Conservation (phyloP, 441 rosid genomes). For the Eruca vesicaria region DNA sequence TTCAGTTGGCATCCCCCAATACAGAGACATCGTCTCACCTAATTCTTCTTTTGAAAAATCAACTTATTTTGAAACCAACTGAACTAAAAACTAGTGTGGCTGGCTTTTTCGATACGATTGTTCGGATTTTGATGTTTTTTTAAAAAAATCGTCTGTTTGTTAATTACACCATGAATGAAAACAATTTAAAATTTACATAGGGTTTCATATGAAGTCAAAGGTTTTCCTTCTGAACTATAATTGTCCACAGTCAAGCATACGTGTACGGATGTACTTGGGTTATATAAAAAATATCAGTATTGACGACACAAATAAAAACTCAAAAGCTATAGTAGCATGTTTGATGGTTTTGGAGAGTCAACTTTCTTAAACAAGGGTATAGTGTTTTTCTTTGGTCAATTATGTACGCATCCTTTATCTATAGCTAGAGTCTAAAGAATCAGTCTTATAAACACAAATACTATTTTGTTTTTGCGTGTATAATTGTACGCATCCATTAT, state of each 20-base stretch:
- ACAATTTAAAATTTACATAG: neutral
- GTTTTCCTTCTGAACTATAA: neutral
- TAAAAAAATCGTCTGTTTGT: neutral
- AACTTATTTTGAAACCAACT: neutral
- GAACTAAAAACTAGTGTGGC: neutral
- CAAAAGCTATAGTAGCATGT: constrained; percentile 5
- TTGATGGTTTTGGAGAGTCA: constrained; percentile 11
- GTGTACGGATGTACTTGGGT: constrained; percentile 30
- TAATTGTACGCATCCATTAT: constrained; percentile 7
- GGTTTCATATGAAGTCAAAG: neutral
- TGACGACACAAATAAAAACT: neutral
- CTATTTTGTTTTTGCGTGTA: neutral
- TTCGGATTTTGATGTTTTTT: neutral
- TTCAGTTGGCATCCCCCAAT: neutral
- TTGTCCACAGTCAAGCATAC: neutral
- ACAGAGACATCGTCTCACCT: constrained; percentile 20
- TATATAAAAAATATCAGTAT: neutral
- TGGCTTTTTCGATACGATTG: neutral
- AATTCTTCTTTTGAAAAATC: neutral
- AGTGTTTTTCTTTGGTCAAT: constrained; percentile 10
- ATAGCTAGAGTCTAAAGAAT: neutral
- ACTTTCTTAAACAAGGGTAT: neutral
- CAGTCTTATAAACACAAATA: neutral
- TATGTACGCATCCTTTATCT: constrained; percentile 10
- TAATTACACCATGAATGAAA: neutral